Conservation (phyloP, 345 rosid species). For the Populus pruinosa region DNA sequence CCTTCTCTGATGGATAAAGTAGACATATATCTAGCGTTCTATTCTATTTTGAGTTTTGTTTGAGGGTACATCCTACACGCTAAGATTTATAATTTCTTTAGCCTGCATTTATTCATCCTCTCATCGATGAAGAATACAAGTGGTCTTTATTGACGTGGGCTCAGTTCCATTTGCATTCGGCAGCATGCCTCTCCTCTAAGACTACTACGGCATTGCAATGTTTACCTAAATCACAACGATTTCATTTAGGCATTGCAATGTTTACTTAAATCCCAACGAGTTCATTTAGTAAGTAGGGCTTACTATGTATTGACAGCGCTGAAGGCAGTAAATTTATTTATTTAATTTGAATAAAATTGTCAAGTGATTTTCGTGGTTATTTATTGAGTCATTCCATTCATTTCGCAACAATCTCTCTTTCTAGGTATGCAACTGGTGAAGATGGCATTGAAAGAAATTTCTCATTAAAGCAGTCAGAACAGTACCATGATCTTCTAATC, state of each 20-base stretch:
- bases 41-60: not conserved
- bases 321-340: not conserved
- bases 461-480: not conserved
- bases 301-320: not conserved
- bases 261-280: not conserved
- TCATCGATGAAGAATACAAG: not conserved
- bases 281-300: not conserved
- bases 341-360: not conserved
- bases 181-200: no score
- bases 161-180: not conserved
- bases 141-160: not conserved
- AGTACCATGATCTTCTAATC: not conserved
- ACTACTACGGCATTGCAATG: not conserved
- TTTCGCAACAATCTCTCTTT: not conserved
- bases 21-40: not conserved
- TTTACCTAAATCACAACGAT: not conserved
- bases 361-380: not conserved
- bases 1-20: not conserved
- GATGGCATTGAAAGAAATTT: constrained; percentile 5
- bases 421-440: constrained; percentile 3
- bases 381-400: not conserved
- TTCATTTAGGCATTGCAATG: not conserved
- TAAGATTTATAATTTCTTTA: not conserved
- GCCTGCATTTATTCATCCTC: not conserved
- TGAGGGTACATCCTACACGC: not conserved